Evolutionary conservation across 192 early-diverging fungal genomes (phyloP).

Genomic region (Mortierella hygrophila): DNA sequence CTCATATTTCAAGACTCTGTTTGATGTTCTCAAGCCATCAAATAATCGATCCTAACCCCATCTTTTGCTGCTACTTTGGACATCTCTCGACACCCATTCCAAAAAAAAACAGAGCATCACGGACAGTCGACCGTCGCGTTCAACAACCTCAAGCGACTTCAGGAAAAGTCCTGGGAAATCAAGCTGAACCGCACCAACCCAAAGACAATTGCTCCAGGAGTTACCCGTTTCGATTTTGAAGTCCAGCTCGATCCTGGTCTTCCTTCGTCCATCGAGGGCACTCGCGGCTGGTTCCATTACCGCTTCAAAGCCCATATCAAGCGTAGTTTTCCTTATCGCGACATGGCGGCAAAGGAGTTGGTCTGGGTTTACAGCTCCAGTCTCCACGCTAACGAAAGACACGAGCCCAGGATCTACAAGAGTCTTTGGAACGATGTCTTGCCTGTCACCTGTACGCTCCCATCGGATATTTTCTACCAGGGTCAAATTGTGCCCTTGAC

Average conservation of each 20-base stretch:
- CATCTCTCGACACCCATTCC: not conserved
- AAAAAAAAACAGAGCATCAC: conserved; percentile 20
- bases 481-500: conserved; percentile 33
- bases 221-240: conserved; percentile 40
- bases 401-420: conserved; percentile 36
- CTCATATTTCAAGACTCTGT: not conserved
- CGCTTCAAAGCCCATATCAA: conserved; percentile 39
- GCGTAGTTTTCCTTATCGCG: conserved; percentile 37
- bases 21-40: not conserved
- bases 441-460: conserved; percentile 25
- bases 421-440: conserved; percentile 33
- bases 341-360: conserved; percentile 41
- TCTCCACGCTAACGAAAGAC: not conserved
- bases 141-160: conserved; percentile 9
- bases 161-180: conserved; percentile 39
- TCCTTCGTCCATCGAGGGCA: conserved; percentile 29
- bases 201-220: conserved; percentile 40
- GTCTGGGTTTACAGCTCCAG: conserved; percentile 46
- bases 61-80: not conserved
- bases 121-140: conserved; percentile 17
- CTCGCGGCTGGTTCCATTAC: conserved; percentile 47
- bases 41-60: not conserved
- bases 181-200: conserved; percentile 28
- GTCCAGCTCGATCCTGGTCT: conserved; percentile 25
- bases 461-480: conserved; percentile 42